Percentiles rank a stretch among this genome's conserved stretches.
Evolutionary conservation across 2,329 filamentous ascomycete genomes (phyloP).

Genomic region (Colletotrichum navitas): DNA sequence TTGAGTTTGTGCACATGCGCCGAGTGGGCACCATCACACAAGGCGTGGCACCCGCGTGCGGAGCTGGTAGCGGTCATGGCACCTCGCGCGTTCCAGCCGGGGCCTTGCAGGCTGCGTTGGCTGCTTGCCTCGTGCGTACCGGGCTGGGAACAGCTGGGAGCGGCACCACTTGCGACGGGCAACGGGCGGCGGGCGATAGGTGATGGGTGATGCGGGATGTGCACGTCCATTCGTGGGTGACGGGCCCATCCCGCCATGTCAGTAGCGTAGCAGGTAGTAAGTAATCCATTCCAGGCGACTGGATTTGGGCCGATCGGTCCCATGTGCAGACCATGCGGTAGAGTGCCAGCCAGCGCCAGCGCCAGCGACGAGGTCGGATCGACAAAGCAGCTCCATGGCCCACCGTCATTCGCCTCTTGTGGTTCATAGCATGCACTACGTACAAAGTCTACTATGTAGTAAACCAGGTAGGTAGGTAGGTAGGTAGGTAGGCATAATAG

Average conservation of each 20-base stretch:
- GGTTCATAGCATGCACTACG: too few species aligned
- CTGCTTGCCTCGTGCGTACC: slow-evolving; percentile 32
- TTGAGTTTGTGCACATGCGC: neutral
- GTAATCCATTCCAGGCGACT: slow-evolving; percentile 19
- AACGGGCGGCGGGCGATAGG: slow-evolving; percentile 12
- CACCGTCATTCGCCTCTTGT: neutral
- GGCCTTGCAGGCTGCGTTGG: slow-evolving; percentile 1
- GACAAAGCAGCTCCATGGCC: neutral
- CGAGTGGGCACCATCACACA: slow-evolving; percentile 4
- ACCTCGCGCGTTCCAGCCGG: neutral
- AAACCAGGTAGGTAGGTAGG: too few species aligned
- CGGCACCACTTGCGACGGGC: slow-evolving; percentile 30
- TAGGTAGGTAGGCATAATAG: too few species aligned
- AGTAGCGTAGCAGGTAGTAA: neutral
- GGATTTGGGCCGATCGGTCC: slow-evolving; percentile 27
- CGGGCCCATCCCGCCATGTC: slow-evolving; percentile 34
- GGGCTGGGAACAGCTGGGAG: slow-evolving; percentile 24
- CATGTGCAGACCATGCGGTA: slow-evolving; percentile 36
- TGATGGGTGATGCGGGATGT: slow-evolving; percentile 13
- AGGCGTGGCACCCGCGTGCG: slow-evolving; percentile 25
- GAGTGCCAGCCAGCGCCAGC: slow-evolving; percentile 10
- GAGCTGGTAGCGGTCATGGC: slow-evolving; percentile 31
- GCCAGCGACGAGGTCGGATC: slow-evolving; percentile 12
- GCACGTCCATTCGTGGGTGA: slow-evolving; percentile 21
- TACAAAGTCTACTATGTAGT: too few species aligned